Conservation (phyloP, 345 rosid genomes). For the Rhodamnia rubescens region DNA sequence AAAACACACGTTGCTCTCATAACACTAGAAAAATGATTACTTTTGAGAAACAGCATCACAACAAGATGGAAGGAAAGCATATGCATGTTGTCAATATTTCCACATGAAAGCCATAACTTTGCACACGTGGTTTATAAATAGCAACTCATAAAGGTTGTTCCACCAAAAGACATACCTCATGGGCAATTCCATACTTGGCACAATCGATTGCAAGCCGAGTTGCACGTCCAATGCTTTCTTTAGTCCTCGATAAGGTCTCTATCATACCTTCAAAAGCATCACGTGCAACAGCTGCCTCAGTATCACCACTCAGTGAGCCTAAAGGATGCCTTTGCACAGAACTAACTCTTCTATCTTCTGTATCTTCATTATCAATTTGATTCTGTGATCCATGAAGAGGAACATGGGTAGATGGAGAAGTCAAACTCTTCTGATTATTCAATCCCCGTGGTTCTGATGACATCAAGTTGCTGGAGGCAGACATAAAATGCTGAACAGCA, state of each 20-base stretch:
- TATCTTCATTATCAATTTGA: constrained; percentile 43
- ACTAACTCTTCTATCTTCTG: constrained; percentile 55
- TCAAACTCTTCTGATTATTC: constrained; percentile 17
- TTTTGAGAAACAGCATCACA: not conserved
- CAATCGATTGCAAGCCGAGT: constrained; percentile 93
- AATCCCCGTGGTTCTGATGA: constrained; percentile 32
- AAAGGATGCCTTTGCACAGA: constrained; percentile 45
- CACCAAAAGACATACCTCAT: constrained; percentile 45
- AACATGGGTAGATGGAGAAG: constrained; percentile 40
- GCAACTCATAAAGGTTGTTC: not conserved
- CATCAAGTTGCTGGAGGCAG: constrained; percentile 22
- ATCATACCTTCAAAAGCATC: constrained; percentile 99
- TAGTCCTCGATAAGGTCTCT: constrained; percentile 93
- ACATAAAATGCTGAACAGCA: constrained; percentile 30
- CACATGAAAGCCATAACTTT: not conserved
- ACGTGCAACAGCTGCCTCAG: constrained; percentile 91
- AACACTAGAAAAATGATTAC: not conserved
- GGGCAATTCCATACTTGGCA: constrained; percentile 90
- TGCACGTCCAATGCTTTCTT: constrained; percentile 96
- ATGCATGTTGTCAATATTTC: not conserved
- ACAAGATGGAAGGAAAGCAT: not conserved
- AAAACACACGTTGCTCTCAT: not conserved
- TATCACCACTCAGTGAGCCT: constrained; percentile 74
- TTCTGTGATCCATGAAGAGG: constrained; percentile 23
- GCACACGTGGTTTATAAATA: not conserved